Percentiles rank a stretch among this genome's conserved stretches.
Evolutionary conservation across 2,329 filamentous ascomycete species (phyloP).

Genomic region (Zopfia rhizophila): DNA sequence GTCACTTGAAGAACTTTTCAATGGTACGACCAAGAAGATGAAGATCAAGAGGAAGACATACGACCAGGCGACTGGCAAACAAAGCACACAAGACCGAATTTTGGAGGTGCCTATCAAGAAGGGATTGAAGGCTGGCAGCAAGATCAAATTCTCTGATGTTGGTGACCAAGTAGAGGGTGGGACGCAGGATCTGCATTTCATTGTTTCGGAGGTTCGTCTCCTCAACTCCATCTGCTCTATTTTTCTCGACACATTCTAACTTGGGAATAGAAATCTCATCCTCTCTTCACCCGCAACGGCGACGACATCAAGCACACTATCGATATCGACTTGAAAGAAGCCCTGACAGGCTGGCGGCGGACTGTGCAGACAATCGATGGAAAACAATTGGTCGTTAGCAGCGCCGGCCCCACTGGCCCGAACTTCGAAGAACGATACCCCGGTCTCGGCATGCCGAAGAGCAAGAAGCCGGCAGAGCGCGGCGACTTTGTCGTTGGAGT

Average conservation of each 20-base stretch:
- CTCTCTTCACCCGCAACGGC: constrained; percentile 84
- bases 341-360: constrained; percentile 90
- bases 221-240: constrained; percentile 53
- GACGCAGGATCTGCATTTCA: constrained; percentile 93
- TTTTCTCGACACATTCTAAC: constrained; percentile 27
- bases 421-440: constrained; percentile 85
- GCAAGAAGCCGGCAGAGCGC: constrained; percentile 84
- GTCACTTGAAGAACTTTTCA: constrained; percentile 87
- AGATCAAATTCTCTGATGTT: constrained; percentile 98
- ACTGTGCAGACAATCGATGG: constrained; percentile 95
- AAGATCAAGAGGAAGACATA: constrained; percentile 97
- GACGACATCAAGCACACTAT: constrained; percentile 85
- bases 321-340: constrained; percentile 89
- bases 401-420: constrained; percentile 85
- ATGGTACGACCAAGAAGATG: constrained; percentile 92
- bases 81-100: constrained; percentile 86
- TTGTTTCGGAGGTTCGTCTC: constrained; percentile 96
- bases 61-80: constrained; percentile 81
- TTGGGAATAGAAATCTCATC: constrained; percentile 78
- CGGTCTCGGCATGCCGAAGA: constrained; percentile 90
- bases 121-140: constrained; percentile 94
- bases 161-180: constrained; percentile 97
- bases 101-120: constrained; percentile 96
- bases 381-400: constrained; percentile 82
- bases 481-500: constrained; percentile 91